Base-by-base conservation (phyloP, 192 early-diverging fungal genomes). In the Pecoramyces ruminantium region DNA sequence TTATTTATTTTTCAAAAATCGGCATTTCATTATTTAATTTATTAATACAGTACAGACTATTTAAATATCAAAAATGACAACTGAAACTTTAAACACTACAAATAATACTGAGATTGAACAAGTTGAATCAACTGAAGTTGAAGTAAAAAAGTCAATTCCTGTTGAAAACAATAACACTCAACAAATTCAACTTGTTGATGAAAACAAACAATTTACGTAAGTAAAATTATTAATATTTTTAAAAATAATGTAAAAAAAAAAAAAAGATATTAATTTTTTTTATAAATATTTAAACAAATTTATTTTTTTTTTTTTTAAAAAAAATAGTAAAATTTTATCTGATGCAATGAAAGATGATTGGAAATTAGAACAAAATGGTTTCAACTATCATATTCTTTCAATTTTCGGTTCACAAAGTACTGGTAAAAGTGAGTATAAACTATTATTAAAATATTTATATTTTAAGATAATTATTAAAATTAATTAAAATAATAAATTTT, bases 381-480 rank as follows among this genome's bases (percentile, higher is more conserved):
- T 99, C 81, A 92, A 97, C 84, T 99, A 98, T 84, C 93, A 98
- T 84, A 87, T 98, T 25, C 94, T 98, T 11, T 96, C 98, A 25
- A 96, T 99, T 30, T 98, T 99, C 90, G 98, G 98, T 79, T 98
- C 96, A 38, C 98, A 99, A 86, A 95, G 93, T 88, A 98, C 97
- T 11, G 98, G 98, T 42, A 99, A 99, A 82, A 96, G 94, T 91
- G 87, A 86, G 90, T 81, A 39, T 29, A 28, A n/a, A n/a, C n/a
- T n/a, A n/a, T n/a, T n/a, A n/a, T n/a, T n/a, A n/a, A n/a, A n/a
- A n/a, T n/a, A n/a, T n/a, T n/a, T n/a, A n/a, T n/a, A n/a, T n/a
- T n/a, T n/a, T n/a, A n/a, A n/a, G n/a, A n/a, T n/a, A n/a, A n/a
- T 30, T 81, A 29, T 78, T 6, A 29, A 29, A 78, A 28, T 6